A percentile compares a stretch with the other conserved stretches of the same genome.
Evolutionary conservation across 2,329 filamentous ascomycete genomes (phyloP).

Genomic region (Monosporascus sp.): DNA sequence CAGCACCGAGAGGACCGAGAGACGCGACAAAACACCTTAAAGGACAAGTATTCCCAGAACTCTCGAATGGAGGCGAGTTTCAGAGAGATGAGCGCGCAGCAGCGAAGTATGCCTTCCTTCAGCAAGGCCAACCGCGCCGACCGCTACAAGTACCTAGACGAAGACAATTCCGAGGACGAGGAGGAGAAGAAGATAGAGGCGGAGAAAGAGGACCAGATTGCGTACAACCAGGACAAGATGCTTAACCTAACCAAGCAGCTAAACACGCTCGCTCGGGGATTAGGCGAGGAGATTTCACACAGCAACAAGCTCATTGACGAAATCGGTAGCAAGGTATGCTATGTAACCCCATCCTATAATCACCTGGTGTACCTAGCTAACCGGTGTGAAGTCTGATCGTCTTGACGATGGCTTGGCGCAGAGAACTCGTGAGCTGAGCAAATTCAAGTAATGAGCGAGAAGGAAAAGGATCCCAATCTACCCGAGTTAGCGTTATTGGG

Average conservation of each 20-base stretch:
- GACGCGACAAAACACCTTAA: constrained; percentile 58
- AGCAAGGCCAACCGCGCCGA: constrained; percentile 46
- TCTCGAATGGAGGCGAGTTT: constrained; percentile 51
- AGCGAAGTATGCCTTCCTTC: constrained; percentile 14
- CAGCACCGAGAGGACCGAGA: constrained; percentile 63
- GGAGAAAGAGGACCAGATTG: constrained; percentile 56
- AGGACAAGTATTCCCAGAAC: constrained; percentile 46
- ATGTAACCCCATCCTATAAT: constrained; percentile 16
- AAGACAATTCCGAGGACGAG: constrained; percentile 51
- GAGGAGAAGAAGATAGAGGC: constrained; percentile 51
- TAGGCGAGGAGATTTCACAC: constrained; percentile 67
- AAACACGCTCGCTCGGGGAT: constrained; percentile 69
- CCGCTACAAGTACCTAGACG: constrained; percentile 70
- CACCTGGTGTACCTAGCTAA: constrained; percentile 4
- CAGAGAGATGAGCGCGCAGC: constrained; percentile 30
- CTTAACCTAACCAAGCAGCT: constrained; percentile 64
- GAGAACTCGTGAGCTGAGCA: not conserved
- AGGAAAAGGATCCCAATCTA: not conserved
- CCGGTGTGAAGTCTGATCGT: constrained; percentile 60
- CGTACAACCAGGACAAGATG: constrained; percentile 63
- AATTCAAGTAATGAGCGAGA: not conserved
- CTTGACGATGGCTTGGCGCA: constrained; percentile 56
- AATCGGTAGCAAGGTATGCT: constrained; percentile 69
- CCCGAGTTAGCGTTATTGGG: not conserved
- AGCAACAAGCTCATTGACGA: constrained; percentile 73